These are phyloP conservation scores for Quercus glauca DNA, from an alignment of 306 rosid species.

Conservation along the genomic window DNA sequence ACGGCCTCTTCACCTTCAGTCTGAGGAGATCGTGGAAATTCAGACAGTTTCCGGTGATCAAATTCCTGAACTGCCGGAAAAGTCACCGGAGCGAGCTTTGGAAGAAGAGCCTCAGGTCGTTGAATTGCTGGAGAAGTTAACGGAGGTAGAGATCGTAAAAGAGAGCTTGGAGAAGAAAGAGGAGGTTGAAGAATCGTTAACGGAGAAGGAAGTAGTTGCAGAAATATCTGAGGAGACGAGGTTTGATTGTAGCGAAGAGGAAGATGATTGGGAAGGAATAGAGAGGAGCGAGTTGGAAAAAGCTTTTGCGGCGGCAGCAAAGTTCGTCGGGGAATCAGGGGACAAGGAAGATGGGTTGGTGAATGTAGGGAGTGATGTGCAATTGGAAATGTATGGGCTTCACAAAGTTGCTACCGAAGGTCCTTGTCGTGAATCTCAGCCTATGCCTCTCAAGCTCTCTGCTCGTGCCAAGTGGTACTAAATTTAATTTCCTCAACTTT, in stretches of 20 bases:
- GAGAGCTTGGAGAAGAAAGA: neutral
- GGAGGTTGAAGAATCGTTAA: constrained; percentile 12
- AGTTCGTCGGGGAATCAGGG: constrained; percentile 29
- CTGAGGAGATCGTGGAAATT: constrained; percentile 14
- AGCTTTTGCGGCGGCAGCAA: constrained; percentile 47
- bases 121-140: neutral
- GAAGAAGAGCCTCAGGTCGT: neutral
- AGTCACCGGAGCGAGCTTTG: neutral
- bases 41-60: neutral
- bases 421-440: constrained; percentile 53
- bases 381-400: constrained; percentile 55
- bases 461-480: constrained; percentile 70
- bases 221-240: constrained; percentile 8
- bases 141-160: neutral
- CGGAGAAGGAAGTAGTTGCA: constrained; percentile 9
- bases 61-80: neutral
- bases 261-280: constrained; percentile 89
- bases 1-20: neutral
- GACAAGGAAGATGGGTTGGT: constrained; percentile 8
- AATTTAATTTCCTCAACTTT: constrained; percentile 5
- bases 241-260: constrained; percentile 29
- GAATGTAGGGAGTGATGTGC: constrained; percentile 32
- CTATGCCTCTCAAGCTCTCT: constrained; percentile 45
- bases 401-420: constrained; percentile 64
- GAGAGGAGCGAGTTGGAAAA: constrained; percentile 72